These are phyloP conservation scores for Magnolia officinalis DNA, from an alignment of 164 flowering plant genomes.

Conservation along the genomic window DNA sequence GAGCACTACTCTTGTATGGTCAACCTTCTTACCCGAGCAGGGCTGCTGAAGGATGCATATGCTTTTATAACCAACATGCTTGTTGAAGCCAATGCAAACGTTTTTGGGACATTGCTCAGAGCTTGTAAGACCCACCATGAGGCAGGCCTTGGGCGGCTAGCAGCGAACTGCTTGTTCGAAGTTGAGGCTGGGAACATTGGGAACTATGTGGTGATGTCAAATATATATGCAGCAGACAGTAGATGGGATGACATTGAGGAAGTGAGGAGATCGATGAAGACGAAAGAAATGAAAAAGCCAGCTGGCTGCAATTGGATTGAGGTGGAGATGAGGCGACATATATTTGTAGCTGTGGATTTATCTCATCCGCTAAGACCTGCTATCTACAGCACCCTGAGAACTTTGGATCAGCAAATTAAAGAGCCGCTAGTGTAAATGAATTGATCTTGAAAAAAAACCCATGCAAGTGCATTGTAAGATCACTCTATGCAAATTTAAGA, in stretches of 20 bases:
- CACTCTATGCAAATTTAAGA: neutral
- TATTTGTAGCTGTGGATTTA: slow-evolving; percentile 63
- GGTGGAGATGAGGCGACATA: slow-evolving; percentile 43
- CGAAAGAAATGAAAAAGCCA: slow-evolving; percentile 58
- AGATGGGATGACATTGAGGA: slow-evolving; percentile 77
- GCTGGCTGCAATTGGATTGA: slow-evolving; percentile 93
- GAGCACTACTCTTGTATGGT: slow-evolving; percentile 80
- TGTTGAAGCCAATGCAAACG: slow-evolving; percentile 53
- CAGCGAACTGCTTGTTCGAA: slow-evolving; percentile 52
- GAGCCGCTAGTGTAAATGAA: slow-evolving; percentile 17
- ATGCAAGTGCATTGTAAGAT: neutral
- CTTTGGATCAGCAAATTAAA: slow-evolving; percentile 43
- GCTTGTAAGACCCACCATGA: slow-evolving; percentile 67
- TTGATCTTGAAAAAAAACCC: neutral
- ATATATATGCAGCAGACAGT: slow-evolving; percentile 68
- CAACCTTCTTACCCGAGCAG: slow-evolving; percentile 74
- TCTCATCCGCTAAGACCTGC: slow-evolving; percentile 48
- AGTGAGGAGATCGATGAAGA: slow-evolving; percentile 61
- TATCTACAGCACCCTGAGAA: slow-evolving; percentile 33
- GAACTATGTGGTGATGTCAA: slow-evolving; percentile 67
- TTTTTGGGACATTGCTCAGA: slow-evolving; percentile 75
- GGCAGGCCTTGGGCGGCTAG: slow-evolving; percentile 54
- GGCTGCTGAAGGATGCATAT: slow-evolving; percentile 61
- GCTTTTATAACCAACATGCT: slow-evolving; percentile 58
- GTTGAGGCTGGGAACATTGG: slow-evolving; percentile 54